Percentiles rank a stretch among this genome's conserved stretches.
Evolutionary conservation across 305 asterid genomes (phyloP).

Genomic region (Withania somnifera): DNA sequence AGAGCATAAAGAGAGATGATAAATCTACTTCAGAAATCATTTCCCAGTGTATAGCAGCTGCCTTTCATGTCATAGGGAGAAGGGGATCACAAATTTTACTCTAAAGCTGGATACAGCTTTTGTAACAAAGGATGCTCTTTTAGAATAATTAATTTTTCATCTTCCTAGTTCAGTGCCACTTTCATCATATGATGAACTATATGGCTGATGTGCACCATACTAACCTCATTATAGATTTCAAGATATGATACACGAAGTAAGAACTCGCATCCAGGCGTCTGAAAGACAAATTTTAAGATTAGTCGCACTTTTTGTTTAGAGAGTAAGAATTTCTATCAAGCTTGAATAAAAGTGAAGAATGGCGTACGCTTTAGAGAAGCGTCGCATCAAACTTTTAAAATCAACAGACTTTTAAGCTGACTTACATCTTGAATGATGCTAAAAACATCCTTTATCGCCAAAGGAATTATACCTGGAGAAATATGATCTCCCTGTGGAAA

Average conservation of each 20-base stretch:
- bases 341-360: background rate
- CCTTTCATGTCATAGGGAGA: background rate
- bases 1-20: background rate
- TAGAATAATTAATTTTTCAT: background rate
- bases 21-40: background rate
- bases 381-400: slow-evolving; percentile 2
- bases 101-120: background rate
- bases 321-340: background rate
- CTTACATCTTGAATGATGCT: slow-evolving; percentile 99
- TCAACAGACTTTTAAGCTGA: background rate
- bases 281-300: slow-evolving; percentile 25
- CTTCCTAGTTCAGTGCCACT: background rate
- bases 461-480: slow-evolving; percentile 92
- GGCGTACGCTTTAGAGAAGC: background rate
- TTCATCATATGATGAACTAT: background rate
- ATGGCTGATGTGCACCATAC: slow-evolving; percentile 10
- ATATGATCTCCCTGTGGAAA: slow-evolving; percentile 75
- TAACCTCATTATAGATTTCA: slow-evolving; percentile 97
- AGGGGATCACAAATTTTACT: background rate
- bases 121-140: background rate
- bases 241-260: slow-evolving; percentile 95
- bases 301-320: slow-evolving; percentile 3
- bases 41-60: background rate
- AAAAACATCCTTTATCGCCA: too few species aligned
- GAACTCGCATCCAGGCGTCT: slow-evolving; percentile 99